Evolutionary conservation across 352 stramenopile genomes (phyloP), one percentile per base, ranked within the genome.

Genomic region (Phytopythium aichiense): DNA sequence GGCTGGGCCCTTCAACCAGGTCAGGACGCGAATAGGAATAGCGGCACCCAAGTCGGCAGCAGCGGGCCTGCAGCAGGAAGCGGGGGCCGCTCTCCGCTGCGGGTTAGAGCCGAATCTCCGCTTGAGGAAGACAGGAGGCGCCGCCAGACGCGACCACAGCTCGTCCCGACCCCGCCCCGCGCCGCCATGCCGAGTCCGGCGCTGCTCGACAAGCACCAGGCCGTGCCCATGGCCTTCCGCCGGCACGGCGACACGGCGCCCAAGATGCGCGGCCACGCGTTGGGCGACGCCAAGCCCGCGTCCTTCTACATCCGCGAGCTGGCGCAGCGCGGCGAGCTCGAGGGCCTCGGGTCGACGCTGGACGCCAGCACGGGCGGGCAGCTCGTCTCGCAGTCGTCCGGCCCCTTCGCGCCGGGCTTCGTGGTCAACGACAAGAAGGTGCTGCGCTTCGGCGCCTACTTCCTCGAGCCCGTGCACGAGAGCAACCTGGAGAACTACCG

Each of bases 391-490:
- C 69, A 60, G n/a, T 68, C 75, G 25, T 69, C 65, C 12, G 70
- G 68, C 11, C 80, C 81, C 18, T 92, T 89, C 55, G 78, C 80
- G 43, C 82, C 82, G 1, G 73, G 67, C 23, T 91, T 91, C 51
- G 90, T 91, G 61, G 78, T 73, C 15, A 77, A 87, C 42, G 83
- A 92, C 72, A 92, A 92, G 60, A 89, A 91, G 61, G 84, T 95
- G 50, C 67, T 95, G 28, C 84, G 87, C 51, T 97, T 97, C 37
- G 88, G 88, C 40, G 81, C 77, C 12, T 96, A 92, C 65, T 97
- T 97, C 61, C 67, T 94, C 25, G 89, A 97, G 67, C 76, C 87
- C 20, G 85, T 95, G 33, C 83, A 93, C 49, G 90, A 97, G 56
- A 91, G 81, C 65, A 89, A 89, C 61, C 45, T 90, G 16, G 89